Conservation (phyloP, 2,329 filamentous ascomycete genomes). For the Apiospora pterosperma region DNA sequence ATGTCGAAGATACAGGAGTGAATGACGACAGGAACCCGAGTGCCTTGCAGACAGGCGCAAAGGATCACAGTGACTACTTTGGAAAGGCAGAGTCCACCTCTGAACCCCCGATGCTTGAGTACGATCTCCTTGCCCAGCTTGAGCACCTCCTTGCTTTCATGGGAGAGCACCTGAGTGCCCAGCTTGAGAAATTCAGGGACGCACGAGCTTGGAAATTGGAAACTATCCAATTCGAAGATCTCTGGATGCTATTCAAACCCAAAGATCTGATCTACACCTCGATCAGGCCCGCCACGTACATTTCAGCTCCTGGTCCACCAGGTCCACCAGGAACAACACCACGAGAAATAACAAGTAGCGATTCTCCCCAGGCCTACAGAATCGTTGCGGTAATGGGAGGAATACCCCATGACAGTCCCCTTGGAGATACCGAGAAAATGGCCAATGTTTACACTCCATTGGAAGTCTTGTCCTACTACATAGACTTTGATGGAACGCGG, state of each 20-base stretch:
- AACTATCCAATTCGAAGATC: slow-evolving; percentile 17
- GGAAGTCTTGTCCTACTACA: slow-evolving; percentile 17
- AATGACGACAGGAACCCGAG: background rate
- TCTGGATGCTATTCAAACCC: slow-evolving; percentile 25
- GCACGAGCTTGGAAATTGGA: slow-evolving; percentile 6
- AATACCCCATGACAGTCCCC: background rate
- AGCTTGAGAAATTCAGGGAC: slow-evolving; percentile 8
- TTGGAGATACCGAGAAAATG: background rate
- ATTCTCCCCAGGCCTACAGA: slow-evolving; percentile 7
- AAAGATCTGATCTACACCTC: slow-evolving; percentile 17
- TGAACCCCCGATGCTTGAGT: background rate
- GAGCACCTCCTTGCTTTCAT: slow-evolving; percentile 9
- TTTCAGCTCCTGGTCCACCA: too few relatives aligned
- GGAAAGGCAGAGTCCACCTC: background rate
- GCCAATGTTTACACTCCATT: slow-evolving; percentile 7
- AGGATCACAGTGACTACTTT: background rate
- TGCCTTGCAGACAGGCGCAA: background rate
- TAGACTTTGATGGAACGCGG: slow-evolving; percentile 22
- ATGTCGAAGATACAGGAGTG: too few relatives aligned
- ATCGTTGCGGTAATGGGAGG: background rate
- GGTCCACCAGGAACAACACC: background rate
- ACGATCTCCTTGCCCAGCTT: background rate
- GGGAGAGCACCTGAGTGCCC: slow-evolving; percentile 9
- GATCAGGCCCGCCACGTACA: background rate
- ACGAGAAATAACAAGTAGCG: background rate